Evolutionary conservation across 108 stramenopile species (phyloP), one percentile per base, ranked within the genome.

Genomic region (Cylindrotheca closterium): DNA sequence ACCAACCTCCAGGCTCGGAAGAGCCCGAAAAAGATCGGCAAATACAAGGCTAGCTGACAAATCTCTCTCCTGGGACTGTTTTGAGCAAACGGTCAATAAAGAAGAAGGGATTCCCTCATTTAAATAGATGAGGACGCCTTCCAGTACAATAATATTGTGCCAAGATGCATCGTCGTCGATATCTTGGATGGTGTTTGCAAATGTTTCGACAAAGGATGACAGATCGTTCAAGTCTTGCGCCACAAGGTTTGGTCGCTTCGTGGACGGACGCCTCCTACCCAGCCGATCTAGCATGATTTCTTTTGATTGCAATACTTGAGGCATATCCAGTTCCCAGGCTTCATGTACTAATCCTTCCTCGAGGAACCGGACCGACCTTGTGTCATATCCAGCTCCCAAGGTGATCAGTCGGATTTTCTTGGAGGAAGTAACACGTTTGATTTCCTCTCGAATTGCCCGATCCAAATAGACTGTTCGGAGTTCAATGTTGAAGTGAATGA

Each of bases 61-160:
- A 29, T 28, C 48, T 22, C 46, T 51, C 48, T 62, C 48, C 3
- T 47, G 69, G 42, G 79, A 56, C 26, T 78, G 50, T 19, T 74
- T 58, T 33, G 73, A 75, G 50, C 82, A 79, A 18, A 76, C 5
- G 32, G 63, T 17, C 31, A 89, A 69, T 21, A 89, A 51, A 1
- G 71, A 45, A 58, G 68, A 72, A 0, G 86, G 89, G 30, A 84
- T 47, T 23, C 80, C 86, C 21, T 79, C 73, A 55, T 91, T 68
- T 21, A 91, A 70, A 69, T 85, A 91, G 45, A 91, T 91, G 78
- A 91, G 78, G 33, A 91, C 89, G 1, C 84, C 89, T 61, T 91
- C 89, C 58, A 86, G 80, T 7, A 91, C 22, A 55, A 87, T 68
- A 58, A 91, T 75, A 15, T 78, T 86, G 22, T 75, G 71, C 73